phyloP scores from a whole-genome alignment of 2,329 filamentous ascomycete species.

The Nakataea oryzae region DNA sequence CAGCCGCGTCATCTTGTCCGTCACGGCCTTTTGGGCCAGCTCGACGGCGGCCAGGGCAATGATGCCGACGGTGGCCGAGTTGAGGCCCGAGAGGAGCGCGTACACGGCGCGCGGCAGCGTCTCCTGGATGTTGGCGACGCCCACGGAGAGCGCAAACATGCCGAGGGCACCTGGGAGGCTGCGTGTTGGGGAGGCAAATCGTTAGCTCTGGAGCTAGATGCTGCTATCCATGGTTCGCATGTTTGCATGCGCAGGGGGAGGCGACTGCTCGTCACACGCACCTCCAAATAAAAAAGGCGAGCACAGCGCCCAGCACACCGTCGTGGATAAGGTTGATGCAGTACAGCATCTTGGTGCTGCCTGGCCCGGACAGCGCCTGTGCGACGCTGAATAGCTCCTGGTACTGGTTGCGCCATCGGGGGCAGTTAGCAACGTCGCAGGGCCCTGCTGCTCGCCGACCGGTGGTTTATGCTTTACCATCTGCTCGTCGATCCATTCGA shows the following conservation, averaged over 20 bases:
- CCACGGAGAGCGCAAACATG: constrained; percentile 58
- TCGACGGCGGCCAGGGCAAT: constrained; percentile 60
- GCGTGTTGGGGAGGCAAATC: not conserved
- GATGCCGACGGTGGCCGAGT: constrained; percentile 62
- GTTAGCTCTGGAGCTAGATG: not conserved
- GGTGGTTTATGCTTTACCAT: constrained; percentile 30
- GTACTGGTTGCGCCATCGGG: constrained; percentile 40
- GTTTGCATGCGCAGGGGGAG: not conserved
- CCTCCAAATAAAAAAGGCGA: constrained; percentile 57
- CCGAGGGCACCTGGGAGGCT: constrained; percentile 59
- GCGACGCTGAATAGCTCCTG: constrained; percentile 62
- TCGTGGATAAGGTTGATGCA: constrained; percentile 55
- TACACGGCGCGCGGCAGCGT: constrained; percentile 53
- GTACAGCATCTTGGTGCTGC: constrained; percentile 61
- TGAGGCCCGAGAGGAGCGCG: constrained; percentile 60
- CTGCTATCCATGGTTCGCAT: not conserved
- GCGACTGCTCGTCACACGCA: constrained; percentile 14
- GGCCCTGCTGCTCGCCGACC: not conserved
- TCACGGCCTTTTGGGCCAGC: constrained; percentile 57
- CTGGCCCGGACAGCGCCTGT: constrained; percentile 58
- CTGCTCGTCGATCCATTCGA: constrained; percentile 59
- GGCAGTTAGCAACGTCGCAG: not conserved
- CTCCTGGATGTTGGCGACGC: constrained; percentile 48
- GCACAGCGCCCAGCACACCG: constrained; percentile 44
- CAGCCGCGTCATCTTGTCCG: constrained; percentile 49